phyloP scores from a whole-genome alignment of 129 eudicot genomes.

The Sambucus nigra region DNA sequence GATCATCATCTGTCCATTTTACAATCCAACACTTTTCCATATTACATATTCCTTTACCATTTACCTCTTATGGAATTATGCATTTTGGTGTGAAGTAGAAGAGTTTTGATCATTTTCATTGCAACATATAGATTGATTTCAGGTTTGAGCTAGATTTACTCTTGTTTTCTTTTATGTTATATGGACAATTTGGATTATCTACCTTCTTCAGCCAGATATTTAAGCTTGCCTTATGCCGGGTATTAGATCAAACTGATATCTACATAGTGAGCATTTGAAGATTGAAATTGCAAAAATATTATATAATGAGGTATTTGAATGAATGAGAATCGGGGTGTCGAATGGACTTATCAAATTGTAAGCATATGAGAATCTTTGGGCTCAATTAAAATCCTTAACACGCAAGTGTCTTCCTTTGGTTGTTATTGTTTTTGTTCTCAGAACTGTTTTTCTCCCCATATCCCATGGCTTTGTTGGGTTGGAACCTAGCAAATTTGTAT shows the following conservation, averaged over 20 bases:
- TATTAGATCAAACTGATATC: too few species aligned
- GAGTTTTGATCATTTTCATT: slow-evolving; percentile 2
- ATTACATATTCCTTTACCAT: neutral
- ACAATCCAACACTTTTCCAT: neutral
- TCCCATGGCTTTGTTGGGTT: too few species aligned
- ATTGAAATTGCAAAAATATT: neutral
- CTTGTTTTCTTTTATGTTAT: neutral
- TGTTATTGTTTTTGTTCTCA: slow-evolving; percentile 30
- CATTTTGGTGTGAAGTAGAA: too few species aligned
- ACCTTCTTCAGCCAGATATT: neutral
- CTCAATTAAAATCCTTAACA: slow-evolving; percentile 27
- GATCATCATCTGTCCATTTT: neutral
- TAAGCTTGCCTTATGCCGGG: too few species aligned
- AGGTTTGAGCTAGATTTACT: slow-evolving; percentile 2
- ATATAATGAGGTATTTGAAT: too few species aligned
- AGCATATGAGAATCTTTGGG: slow-evolving; percentile 42
- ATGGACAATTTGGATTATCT: neutral
- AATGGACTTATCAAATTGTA: slow-evolving; percentile 39
- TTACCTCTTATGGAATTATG: neutral
- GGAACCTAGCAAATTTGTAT: too few species aligned
- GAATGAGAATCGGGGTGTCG: neutral
- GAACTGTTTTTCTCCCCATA: slow-evolving; percentile 33
- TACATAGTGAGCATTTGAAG: neutral
- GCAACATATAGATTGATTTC: neutral
- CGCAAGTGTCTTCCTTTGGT: slow-evolving; percentile 42